These are phyloP conservation scores for Suillus subaureus DNA, from an alignment of 768 basidiomycete species.

Conservation along the genomic window DNA sequence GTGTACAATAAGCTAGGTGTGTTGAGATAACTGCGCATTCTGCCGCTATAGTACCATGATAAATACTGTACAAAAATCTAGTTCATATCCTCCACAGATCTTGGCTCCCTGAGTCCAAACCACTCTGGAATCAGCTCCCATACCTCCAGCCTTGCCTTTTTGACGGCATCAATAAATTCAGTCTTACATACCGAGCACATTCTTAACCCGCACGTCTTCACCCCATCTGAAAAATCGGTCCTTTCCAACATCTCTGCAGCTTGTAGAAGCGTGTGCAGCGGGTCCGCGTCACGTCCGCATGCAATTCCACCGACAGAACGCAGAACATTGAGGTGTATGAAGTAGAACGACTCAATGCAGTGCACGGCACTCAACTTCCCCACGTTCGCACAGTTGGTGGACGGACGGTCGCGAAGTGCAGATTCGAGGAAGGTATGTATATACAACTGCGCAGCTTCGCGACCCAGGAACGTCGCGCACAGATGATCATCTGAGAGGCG, in stretches of 20 bases:
- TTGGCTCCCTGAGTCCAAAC: conserved; percentile 51
- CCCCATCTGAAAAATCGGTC: conserved; percentile 70
- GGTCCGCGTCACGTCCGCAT: conserved; percentile 72
- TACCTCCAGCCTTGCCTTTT: conserved; percentile 56
- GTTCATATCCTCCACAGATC: not conserved
- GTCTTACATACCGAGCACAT: conserved; percentile 55
- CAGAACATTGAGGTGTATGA: conserved; percentile 71
- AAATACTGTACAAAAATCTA: not conserved
- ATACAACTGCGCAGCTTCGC: conserved; percentile 64
- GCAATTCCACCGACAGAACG: conserved; percentile 74
- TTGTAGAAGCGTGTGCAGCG: conserved; percentile 68
- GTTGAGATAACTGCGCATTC: not conserved
- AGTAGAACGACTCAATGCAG: conserved; percentile 75
- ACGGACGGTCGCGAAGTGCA: conserved; percentile 56
- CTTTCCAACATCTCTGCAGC: conserved; percentile 72
- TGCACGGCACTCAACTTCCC: conserved; percentile 29
- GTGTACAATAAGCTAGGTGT: not conserved
- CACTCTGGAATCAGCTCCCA: conserved; percentile 64
- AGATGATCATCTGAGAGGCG: conserved; percentile 43
- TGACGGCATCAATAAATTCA: conserved; percentile 45
- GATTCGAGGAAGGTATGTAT: conserved; percentile 60
- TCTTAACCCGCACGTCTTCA: conserved; percentile 50
- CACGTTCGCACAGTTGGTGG: conserved; percentile 50
- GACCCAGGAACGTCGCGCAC: conserved; percentile 56
- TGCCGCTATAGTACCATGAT: not conserved